Conservation (phyloP, 2,329 filamentous ascomycete species). For the Pseudogymnoascus sp. region DNA sequence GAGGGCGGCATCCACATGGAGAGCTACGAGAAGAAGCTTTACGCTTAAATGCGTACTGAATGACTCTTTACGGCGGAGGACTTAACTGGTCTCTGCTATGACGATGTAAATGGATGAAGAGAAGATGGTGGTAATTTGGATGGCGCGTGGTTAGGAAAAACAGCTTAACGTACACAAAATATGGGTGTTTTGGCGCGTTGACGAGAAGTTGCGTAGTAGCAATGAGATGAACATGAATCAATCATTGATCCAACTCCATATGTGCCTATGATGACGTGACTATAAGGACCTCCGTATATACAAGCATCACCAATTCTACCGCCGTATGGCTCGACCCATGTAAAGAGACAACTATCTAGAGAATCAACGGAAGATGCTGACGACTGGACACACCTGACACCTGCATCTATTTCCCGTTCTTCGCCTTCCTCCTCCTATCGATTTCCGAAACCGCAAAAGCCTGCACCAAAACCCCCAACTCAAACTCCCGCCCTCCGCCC, state of each 20-base stretch:
- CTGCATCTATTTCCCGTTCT: neutral
- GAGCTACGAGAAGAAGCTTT: conserved; percentile 99
- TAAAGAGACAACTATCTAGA: neutral
- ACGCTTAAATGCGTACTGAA: conserved; percentile 50
- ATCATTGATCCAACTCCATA: neutral
- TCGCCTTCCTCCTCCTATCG: neutral
- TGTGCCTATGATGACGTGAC: neutral
- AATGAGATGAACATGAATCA: conserved; percentile 2
- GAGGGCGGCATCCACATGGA: conserved; percentile 98
- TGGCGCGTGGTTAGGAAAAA: conserved; percentile 2
- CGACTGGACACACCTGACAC: neutral
- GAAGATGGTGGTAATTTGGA: conserved; percentile 3
- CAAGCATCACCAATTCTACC: neutral
- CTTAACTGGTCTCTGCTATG: conserved; percentile 5
- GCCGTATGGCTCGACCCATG: neutral
- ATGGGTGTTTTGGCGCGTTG: conserved; percentile 6
- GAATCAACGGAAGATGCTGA: neutral
- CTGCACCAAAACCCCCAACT: neutral
- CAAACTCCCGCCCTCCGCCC: neutral
- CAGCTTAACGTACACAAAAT: neutral
- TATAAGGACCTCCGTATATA: neutral
- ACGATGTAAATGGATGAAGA: neutral
- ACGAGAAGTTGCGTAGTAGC: conserved; percentile 1
- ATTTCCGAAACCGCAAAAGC: neutral
- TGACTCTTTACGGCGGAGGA: conserved; percentile 1